Percentiles rank a stretch among this genome's conserved stretches.
These are phyloP conservation scores for Blastomyces gilchristii DNA, from an alignment of 2,329 filamentous ascomycete species.

Conservation along the genomic window DNA sequence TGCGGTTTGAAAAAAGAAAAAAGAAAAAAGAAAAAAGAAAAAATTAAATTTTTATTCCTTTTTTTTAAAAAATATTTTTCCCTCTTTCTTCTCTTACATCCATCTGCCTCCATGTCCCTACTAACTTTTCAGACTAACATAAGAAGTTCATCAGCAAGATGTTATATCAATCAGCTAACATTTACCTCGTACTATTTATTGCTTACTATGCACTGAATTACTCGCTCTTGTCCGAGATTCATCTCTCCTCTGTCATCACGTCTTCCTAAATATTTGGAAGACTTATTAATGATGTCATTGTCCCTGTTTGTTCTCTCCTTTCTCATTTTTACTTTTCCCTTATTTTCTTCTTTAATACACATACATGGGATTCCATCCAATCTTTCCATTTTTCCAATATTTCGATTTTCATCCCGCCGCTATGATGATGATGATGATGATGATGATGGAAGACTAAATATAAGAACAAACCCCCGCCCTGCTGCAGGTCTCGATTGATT, in stretches of 20 bases:
- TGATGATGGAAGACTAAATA: no score
- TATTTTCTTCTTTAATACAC: not conserved
- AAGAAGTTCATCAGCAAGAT: not conserved
- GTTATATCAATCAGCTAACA: not conserved
- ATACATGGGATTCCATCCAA: no score
- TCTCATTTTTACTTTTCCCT: not conserved
- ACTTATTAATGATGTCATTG: no score
- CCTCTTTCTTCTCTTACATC: not conserved
- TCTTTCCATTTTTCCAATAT: not conserved
- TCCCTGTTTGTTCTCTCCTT: not conserved
- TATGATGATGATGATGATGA: no score
- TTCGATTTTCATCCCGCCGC: no score
- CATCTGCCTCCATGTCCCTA: not conserved
- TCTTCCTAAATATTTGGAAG: no score
- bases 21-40: not conserved
- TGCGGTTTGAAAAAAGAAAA: no score
- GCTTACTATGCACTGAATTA: not conserved
- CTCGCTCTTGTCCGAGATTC: not conserved
- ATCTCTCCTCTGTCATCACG: not conserved
- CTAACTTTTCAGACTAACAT: not conserved
- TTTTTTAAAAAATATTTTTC: no score
- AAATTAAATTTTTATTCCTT: not conserved
- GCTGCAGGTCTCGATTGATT: no score
- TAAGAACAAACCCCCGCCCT: no score
- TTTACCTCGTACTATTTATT: not conserved